Conservation (phyloP, 306 rosid genomes). For the Inga leiocalycina region DNA sequence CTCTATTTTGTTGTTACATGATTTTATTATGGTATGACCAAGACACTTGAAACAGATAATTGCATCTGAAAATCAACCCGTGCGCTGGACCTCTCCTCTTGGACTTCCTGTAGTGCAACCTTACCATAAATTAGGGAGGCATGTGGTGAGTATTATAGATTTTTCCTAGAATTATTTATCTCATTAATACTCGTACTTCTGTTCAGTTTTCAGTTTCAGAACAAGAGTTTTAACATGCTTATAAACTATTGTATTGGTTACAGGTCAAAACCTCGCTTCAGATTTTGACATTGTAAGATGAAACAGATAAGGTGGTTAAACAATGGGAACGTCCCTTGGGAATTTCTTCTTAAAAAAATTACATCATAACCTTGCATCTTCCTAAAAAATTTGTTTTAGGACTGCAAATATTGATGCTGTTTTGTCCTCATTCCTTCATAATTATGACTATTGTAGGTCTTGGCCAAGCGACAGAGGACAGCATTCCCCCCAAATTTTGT, state of each 20-base stretch:
- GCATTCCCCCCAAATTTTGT: slow-evolving; percentile 98
- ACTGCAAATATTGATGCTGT: neutral
- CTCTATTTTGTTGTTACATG: slow-evolving; percentile 8
- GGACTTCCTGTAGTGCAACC: slow-evolving; percentile 99
- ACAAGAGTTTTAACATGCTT: slow-evolving; percentile 5
- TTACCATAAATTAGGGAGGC: slow-evolving; percentile 73
- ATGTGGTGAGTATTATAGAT: slow-evolving; percentile 61
- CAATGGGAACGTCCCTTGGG: neutral
- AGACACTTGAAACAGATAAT: slow-evolving; percentile 60
- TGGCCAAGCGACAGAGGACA: slow-evolving; percentile 85
- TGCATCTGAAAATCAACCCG: slow-evolving; percentile 88
- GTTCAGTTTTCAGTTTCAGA: slow-evolving; percentile 9
- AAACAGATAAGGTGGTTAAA: slow-evolving; percentile 75
- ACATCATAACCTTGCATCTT: slow-evolving; percentile 10
- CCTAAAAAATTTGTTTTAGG: neutral
- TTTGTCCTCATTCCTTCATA: neutral
- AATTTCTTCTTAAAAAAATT: neutral
- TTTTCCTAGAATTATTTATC: slow-evolving; percentile 23
- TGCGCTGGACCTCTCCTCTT: slow-evolving; percentile 93
- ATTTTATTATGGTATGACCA: slow-evolving; percentile 26
- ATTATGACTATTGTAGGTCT: slow-evolving; percentile 3
- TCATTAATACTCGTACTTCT: slow-evolving; percentile 4
- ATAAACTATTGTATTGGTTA: slow-evolving; percentile 36
- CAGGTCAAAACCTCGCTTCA: slow-evolving; percentile 97
- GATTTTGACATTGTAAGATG: slow-evolving; percentile 67